Conservation (phyloP, 345 rosid genomes). For the Brassica cretica region DNA sequence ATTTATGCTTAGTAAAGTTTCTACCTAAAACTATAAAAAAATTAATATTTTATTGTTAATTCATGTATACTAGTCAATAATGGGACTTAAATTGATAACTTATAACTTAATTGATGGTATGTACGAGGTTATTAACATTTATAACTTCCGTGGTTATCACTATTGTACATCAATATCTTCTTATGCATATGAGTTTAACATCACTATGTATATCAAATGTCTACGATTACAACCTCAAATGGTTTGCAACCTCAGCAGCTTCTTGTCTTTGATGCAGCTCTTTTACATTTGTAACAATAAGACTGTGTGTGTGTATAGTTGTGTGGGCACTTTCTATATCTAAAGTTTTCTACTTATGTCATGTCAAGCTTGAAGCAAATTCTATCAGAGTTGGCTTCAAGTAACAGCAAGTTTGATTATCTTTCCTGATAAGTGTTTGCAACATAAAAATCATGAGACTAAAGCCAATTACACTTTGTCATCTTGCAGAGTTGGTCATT, state of each 20-base stretch:
- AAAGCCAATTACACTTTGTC: background rate
- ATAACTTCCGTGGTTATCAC: background rate
- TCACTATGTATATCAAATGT: slow-evolving; percentile 11
- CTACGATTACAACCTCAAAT: background rate
- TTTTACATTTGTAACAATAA: background rate
- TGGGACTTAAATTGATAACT: too few species aligned
- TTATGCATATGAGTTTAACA: background rate
- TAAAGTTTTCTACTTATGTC: background rate
- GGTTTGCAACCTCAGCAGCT: background rate
- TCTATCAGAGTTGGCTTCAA: background rate
- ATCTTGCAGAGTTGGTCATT: background rate
- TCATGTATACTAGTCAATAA: too few species aligned
- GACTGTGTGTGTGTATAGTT: background rate
- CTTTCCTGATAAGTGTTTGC: background rate
- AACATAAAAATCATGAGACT: slow-evolving; percentile 1
- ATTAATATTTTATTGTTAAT: too few species aligned
- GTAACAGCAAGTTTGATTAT: slow-evolving; percentile 1
- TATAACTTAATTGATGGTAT: too few species aligned
- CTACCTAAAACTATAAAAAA: too few species aligned
- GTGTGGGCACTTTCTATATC: background rate
- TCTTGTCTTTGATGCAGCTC: background rate
- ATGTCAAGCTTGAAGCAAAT: background rate
- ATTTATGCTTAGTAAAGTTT: too few species aligned
- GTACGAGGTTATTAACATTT: too few species aligned
- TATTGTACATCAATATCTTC: background rate